Base-by-base conservation (phyloP, 805 yeast genomes). In the Cyberlindnera bimundalis region DNA sequence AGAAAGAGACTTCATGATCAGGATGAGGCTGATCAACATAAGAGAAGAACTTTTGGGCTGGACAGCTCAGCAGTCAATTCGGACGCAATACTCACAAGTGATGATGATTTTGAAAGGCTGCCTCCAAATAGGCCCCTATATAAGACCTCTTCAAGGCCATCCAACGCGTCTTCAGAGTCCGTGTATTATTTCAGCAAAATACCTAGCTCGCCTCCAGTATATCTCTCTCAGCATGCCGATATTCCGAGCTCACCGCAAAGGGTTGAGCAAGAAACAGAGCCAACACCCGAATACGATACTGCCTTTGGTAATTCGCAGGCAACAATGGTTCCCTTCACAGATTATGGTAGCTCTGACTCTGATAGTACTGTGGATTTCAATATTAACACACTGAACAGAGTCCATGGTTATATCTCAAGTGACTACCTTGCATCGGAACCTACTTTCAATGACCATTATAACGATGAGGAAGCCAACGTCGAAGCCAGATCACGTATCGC, bases 401-500 rank as follows among this genome's bases (percentile, higher is more conserved):
- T 55, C 9, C 51, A 46, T 15, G 58, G 57, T 0, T 56, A 56
- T 37, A 35, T 53, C 7, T 52, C 55, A 5, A 47, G 53, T 19
- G 60, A 56, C 40, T 38, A 29, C 12, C 21, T 48, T 5, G 32
- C 35, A 2, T 54, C 51, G 2, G 55, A 51, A 24, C 45, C 43
- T n/a, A 39, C 38, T 7, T 37, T 20, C 40, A 43, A 14, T 43
- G 64, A 30, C n/a, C 33, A 37, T 13, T 31, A 25, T 8, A 33
- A 46, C 16, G 47, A 46, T 12, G 53, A 54, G 10, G 56, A 50
- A 15, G 16, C 31, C 20, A 43, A 27, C 2, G 36, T 42, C 10
- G 34, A 30, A 5, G 79, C 79, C 0, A 50, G 72, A 14, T 64
- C 65, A 4, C 56, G 66, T 4, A 68, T 79, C 13, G 59, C 71